phyloP scores from a whole-genome alignment of 1,284 basidiomycete species.

The Flammula alnicola region DNA sequence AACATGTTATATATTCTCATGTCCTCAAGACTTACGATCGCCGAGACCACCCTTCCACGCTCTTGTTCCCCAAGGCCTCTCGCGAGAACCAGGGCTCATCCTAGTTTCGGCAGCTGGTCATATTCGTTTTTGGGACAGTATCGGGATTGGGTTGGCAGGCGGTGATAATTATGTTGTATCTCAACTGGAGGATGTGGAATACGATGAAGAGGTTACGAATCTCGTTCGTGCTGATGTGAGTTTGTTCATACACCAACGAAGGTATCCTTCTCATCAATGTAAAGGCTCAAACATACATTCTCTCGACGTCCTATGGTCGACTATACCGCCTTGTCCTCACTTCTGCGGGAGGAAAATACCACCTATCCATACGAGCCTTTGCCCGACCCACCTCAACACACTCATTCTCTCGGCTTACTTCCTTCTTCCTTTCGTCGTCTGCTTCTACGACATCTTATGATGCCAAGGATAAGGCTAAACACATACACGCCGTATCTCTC shows the following conservation, averaged over 20 bases:
- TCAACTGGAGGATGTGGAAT: conserved; percentile 50
- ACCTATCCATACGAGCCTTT: conserved; percentile 60
- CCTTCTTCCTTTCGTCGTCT: conserved; percentile 53
- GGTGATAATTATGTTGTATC: conserved; percentile 66
- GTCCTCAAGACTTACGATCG: conserved; percentile 53
- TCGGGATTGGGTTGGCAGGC: conserved; percentile 81
- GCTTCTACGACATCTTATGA: conserved; percentile 30
- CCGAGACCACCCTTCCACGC: conserved; percentile 63
- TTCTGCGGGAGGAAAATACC: conserved; percentile 69
- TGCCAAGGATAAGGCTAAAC: conserved; percentile 44
- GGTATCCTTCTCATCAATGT: conserved; percentile 10
- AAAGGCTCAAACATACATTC: conserved; percentile 69
- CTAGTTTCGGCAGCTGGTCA: conserved; percentile 67
- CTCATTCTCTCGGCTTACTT: conserved; percentile 62
- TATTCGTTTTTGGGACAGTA: conserved; percentile 80
- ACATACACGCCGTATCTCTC: conserved; percentile 63
- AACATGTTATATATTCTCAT: conserved; percentile 83
- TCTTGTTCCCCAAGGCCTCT: conserved; percentile 69
- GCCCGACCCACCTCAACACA: conserved; percentile 57
- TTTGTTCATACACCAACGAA: conserved; percentile 12
- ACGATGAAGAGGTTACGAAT: conserved; percentile 66
- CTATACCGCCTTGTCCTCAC: conserved; percentile 69
- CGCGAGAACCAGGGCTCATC: conserved; percentile 79
- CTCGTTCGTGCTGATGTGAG: conserved; percentile 68
- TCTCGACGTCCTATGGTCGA: conserved; percentile 67